These are phyloP conservation scores for Morella rubra DNA, from an alignment of 306 rosid genomes.

Conservation along the genomic window DNA sequence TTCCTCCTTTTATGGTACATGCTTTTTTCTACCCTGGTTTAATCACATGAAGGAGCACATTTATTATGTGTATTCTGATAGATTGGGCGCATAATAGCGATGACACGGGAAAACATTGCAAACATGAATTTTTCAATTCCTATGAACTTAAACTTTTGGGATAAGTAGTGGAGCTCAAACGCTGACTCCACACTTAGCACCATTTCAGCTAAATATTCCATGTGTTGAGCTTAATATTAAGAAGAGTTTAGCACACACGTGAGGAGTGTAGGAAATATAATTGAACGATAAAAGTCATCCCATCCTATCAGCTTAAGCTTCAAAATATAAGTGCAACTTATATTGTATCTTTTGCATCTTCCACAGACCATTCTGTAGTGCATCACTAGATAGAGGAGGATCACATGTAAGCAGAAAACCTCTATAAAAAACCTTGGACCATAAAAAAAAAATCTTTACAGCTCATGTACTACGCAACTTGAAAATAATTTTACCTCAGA, in stretches of 20 bases:
- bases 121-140: neutral
- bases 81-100: neutral
- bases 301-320: too few species aligned
- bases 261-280: too few species aligned
- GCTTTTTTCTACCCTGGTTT: neutral
- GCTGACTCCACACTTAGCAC: too few species aligned
- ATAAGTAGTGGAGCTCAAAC: too few species aligned
- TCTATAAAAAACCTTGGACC: slow-evolving; percentile 1
- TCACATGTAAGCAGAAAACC: neutral
- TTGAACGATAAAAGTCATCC: too few species aligned
- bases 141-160: too few species aligned
- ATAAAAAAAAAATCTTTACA: slow-evolving; percentile 11
- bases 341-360: neutral
- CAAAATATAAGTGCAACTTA: too few species aligned
- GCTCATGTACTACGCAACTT: slow-evolving; percentile 15
- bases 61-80: neutral
- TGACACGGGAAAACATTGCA: neutral
- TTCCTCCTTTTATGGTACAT: neutral
- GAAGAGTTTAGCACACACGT: too few species aligned
- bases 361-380: neutral
- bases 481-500: slow-evolving; percentile 70
- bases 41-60: neutral
- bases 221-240: too few species aligned
- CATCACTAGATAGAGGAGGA: neutral
- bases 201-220: too few species aligned